Conservation (phyloP, 2,329 filamentous ascomycete species). For the Ceratocystis variospora region DNA sequence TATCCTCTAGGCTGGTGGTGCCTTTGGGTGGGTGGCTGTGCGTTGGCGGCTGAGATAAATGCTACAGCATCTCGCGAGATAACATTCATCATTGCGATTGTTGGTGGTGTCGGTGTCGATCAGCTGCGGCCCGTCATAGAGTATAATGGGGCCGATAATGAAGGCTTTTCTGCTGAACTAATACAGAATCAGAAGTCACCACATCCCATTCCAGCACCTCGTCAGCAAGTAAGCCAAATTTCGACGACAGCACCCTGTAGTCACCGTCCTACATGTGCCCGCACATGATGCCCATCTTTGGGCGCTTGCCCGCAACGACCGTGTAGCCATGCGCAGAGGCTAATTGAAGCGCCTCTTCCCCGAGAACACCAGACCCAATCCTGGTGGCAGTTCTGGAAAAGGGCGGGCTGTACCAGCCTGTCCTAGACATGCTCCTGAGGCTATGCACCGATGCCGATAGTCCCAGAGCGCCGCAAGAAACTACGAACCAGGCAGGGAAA, state of each 20-base stretch:
- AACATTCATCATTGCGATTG: constrained; percentile 25
- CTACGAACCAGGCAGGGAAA: constrained; percentile 9
- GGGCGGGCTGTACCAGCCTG: constrained; percentile 21
- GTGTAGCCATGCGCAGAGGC: constrained; percentile 34
- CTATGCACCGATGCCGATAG: constrained; percentile 30
- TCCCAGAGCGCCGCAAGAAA: constrained; percentile 28
- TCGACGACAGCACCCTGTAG: constrained; percentile 38
- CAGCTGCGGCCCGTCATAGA: constrained; percentile 34
- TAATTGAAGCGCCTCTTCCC: constrained; percentile 38
- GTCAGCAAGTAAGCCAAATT: constrained; percentile 46
- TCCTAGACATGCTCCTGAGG: constrained; percentile 26
- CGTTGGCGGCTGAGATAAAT: constrained; percentile 28
- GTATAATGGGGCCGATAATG: constrained; percentile 33
- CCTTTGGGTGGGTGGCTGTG: constrained; percentile 23
- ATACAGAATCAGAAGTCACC: constrained; percentile 37
- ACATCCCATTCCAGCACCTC: constrained; percentile 44
- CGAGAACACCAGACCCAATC: constrained; percentile 41
- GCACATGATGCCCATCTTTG: constrained; percentile 43
- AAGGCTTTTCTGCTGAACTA: constrained; percentile 36
- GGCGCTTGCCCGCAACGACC: constrained; percentile 42
- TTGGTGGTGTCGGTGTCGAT: constrained; percentile 28
- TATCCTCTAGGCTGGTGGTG: constrained; percentile 20
- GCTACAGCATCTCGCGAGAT: constrained; percentile 25
- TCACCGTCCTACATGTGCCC: constrained; percentile 49
- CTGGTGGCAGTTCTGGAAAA: constrained; percentile 39